These are phyloP conservation scores for Fragilaria crotonensis DNA, from an alignment of 108 stramenopile genomes.

Conservation along the genomic window DNA sequence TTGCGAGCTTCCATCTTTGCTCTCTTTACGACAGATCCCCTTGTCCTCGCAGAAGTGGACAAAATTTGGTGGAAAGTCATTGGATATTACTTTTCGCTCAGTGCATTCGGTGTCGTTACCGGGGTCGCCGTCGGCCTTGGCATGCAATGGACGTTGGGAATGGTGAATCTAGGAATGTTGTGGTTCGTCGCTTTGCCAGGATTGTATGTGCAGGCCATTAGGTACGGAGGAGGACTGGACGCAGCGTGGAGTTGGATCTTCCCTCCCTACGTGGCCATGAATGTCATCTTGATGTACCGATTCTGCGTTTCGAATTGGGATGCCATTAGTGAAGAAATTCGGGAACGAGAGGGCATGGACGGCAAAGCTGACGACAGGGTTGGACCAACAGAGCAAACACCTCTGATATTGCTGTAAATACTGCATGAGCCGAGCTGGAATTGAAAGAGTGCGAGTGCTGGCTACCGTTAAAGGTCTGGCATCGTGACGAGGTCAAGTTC, in stretches of 20 bases:
- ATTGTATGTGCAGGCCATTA: constrained; percentile 20
- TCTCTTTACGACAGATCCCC: constrained; percentile 22
- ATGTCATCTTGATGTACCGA: constrained; percentile 6
- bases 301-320: constrained; percentile 26
- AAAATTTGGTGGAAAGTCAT: constrained; percentile 32
- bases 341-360: constrained; percentile 17
- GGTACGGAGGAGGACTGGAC: constrained; percentile 16
- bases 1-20: constrained; percentile 11
- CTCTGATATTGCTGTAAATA: no score
- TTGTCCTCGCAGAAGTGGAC: constrained; percentile 19
- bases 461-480: no score
- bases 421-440: no score
- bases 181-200: constrained; percentile 32
- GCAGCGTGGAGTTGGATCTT: constrained; percentile 28
- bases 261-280: constrained; percentile 24
- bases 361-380: no score
- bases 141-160: constrained; percentile 38
- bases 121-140: constrained; percentile 38
- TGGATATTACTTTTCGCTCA: constrained; percentile 9
- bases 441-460: no score
- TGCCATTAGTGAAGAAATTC: constrained; percentile 13
- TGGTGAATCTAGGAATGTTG: constrained; percentile 16
- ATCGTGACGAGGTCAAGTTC: no score
- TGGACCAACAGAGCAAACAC: no score
- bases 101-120: constrained; percentile 16